Conservation (phyloP, 2,329 filamentous ascomycete genomes). For the Aspergillus pseudotamarii region DNA sequence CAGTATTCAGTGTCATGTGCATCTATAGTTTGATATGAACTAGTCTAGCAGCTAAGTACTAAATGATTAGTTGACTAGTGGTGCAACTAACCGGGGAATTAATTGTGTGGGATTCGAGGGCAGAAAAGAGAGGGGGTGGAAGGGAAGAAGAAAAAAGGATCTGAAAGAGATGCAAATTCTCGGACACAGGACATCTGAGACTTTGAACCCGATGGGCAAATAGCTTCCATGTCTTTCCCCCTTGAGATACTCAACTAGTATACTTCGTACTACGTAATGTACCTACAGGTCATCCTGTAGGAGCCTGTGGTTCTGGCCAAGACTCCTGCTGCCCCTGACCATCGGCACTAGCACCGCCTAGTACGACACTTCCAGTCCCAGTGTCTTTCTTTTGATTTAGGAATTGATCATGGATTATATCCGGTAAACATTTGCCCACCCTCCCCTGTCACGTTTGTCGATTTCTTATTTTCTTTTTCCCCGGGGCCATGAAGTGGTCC, state of each 20-base stretch:
- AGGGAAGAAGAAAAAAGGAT: neutral
- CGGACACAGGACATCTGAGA: neutral
- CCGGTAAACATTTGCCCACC: neutral
- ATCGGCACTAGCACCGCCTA: constrained; percentile 4
- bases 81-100: neutral
- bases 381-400: neutral
- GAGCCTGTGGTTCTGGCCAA: neutral
- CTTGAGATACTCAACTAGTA: neutral
- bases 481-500: neutral
- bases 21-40: neutral
- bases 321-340: constrained; percentile 2
- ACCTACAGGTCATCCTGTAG: neutral
- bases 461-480: neutral
- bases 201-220: neutral
- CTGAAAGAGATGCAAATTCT: neutral
- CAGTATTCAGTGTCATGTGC: neutral
- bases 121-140: neutral
- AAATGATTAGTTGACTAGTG: neutral
- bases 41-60: neutral
- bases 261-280: neutral
- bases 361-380: neutral
- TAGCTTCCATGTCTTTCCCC: neutral
- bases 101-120: neutral
- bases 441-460: neutral
- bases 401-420: neutral